A percentile compares a stretch with the other conserved stretches of the same genome.
Evolutionary conservation across 305 asterid species (phyloP).

Genomic region (Salvia sclarea): DNA sequence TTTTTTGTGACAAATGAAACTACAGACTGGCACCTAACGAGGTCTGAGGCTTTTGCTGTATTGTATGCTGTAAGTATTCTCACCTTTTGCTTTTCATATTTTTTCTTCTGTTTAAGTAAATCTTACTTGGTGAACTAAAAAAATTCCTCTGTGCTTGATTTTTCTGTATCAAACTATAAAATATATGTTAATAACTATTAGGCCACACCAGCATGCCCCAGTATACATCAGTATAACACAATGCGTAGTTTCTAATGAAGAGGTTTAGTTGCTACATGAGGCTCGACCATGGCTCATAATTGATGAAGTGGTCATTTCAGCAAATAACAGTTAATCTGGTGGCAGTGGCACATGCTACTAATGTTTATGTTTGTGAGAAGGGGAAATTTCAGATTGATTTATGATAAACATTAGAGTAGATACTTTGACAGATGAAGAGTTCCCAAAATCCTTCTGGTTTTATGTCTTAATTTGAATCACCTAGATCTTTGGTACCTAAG

Average conservation of each 20-base stretch:
- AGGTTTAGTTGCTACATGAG: neutral
- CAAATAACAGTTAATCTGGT: slow-evolving; percentile 1
- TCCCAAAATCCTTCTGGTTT: neutral
- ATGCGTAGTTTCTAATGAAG: slow-evolving; percentile 1
- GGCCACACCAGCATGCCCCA: neutral
- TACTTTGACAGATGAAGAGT: neutral
- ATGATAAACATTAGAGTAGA: neutral
- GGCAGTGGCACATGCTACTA: slow-evolving; percentile 1
- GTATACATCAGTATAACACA: neutral
- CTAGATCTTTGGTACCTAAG: neutral
- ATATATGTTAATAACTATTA: neutral
- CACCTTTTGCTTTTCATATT: neutral
- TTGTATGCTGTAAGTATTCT: slow-evolving; percentile 77
- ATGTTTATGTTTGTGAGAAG: neutral
- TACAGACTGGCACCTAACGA: slow-evolving; percentile 73
- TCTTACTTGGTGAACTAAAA: neutral
- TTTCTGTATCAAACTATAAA: neutral
- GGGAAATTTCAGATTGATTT: neutral
- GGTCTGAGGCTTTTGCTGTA: slow-evolving; percentile 73
- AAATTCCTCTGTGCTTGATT: slow-evolving; percentile 3
- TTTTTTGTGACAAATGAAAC: slow-evolving; percentile 53
- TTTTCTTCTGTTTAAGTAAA: neutral
- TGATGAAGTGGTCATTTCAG: neutral
- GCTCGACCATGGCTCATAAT: neutral
- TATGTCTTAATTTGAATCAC: neutral